Evolutionary conservation across 257 asterid genomes (phyloP), one percentile per base, ranked within the genome.

Genomic region (Anisodus tanguticus): DNA sequence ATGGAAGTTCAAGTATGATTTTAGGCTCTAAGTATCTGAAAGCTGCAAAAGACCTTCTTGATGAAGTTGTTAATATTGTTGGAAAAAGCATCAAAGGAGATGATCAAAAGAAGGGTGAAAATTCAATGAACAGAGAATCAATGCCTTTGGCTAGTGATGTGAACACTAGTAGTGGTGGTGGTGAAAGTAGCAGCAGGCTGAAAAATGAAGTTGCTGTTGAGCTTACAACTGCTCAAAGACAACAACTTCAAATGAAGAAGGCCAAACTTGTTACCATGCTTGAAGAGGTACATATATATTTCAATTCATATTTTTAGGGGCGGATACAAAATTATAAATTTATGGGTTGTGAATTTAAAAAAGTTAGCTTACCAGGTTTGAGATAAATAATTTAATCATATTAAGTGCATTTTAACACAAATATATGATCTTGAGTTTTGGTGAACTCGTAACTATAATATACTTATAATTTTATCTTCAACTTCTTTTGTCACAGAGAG

Each of bases 171-270:
- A 35, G 62, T 19, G 69, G 51, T n/a, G 86, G 88, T 45, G 85
- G 60, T 53, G 89, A 63, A 47, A 19, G 79, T 80, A 83, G 87
- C n/a, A 43, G 22, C 16, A 49, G 80, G 26, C 64, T 13, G 64
- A 77, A 77, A 77, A 53, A 53, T 77, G 82, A 54, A 59, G 22
- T 49, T 83, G 70, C 79, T 54, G 47, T 16, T 54, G 93, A 91
- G 80, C 91, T 91, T 41, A 77, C 94, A 7, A 80, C 96, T 13
- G 90, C 97, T 22, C 94, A 91, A 83, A 93, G 92, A 37, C 98
- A 94, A 54, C 97, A 93, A 85, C 88, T 92, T 86, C 97, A 92
- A 88, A 92, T 90, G 95, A 94, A 91, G 88, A 93, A 92, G 89
- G 91, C 94, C 15, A 93, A 92, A 82, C 97, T 93, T 78, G 74